Base-by-base conservation (phyloP, 2,329 filamentous ascomycete species). In the Verticillium klebahnii region DNA sequence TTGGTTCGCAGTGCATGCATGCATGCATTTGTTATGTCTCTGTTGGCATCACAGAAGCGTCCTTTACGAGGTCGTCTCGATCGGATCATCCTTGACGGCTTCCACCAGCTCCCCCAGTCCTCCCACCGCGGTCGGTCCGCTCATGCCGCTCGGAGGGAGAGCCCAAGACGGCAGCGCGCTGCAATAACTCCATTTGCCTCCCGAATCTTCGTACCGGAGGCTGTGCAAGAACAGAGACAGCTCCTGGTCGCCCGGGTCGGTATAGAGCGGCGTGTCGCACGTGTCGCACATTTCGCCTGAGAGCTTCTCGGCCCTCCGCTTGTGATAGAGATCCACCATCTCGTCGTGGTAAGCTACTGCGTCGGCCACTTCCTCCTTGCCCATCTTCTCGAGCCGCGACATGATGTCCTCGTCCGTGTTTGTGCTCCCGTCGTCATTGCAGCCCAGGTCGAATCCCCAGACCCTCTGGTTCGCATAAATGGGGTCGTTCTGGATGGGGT, bases 381-480 rank as follows among this genome's bases (percentile, higher is more conserved):
- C 95, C 92, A 99, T 97, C 36, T 88, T 86, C 36, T 88, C 87
- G 4, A 99, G 84, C 1, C 92, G 86, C 23, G 88, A 88, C 73
- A 99, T 93, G 68, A 99, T 90, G 71, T 96, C 92, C 63, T 95
- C 91, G 73, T 99, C 95, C 52, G 89, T 87, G 62, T 92, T 89
- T 31, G 84, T 84, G 23, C 82, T 82, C 3, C 85, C 87, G 58
- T 94, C 89, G 64, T 89, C 86, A 61, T 84, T 80, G 60, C 77
- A 85, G 17, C 92, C 95, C 0, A 99, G 85, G 11, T 89, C 84
- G 1, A 89, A 81, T 0, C 95, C 95, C 82, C 96, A 99, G 12
- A 99, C 95, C 62, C 88, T 88, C 71, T 92, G 88, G 72, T 99
- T 99, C 69, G 92, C 93, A 74, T 99, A 99, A 69, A 99, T 98